Conservation (phyloP, 257 asterid genomes). For the Penstemon eatonii region DNA sequence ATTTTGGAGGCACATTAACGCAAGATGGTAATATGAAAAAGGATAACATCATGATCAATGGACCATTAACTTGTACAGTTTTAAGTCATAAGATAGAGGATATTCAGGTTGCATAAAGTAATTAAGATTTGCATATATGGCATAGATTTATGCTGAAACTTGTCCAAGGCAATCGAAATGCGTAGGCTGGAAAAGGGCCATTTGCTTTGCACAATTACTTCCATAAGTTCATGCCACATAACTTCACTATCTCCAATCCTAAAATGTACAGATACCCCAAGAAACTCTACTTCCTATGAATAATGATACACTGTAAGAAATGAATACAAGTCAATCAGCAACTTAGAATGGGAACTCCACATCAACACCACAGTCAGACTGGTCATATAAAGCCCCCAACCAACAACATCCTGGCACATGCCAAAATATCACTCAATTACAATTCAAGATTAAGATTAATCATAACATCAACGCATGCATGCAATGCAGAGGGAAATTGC, state of each 20-base stretch:
- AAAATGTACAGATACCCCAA: constrained; percentile 6
- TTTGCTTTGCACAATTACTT: background rate
- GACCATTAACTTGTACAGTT: constrained; percentile 1
- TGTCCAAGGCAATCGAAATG: background rate
- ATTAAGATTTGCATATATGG: background rate
- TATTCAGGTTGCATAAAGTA: constrained; percentile 5
- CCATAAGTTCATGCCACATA: background rate
- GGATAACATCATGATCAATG: background rate
- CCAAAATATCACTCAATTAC: too few relatives aligned
- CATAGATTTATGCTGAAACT: constrained; percentile 3
- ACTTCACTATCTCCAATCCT: background rate
- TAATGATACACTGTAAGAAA: background rate
- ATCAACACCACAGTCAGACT: too few relatives aligned
- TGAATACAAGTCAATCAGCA: background rate
- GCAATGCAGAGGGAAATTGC: background rate
- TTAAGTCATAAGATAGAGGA: background rate
- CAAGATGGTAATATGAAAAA: background rate
- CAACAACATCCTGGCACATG: too few relatives aligned
- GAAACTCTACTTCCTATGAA: background rate
- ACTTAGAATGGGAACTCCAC: constrained; percentile 15
- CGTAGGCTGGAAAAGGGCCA: background rate
- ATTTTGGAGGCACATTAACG: constrained; percentile 9
- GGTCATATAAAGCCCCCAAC: too few relatives aligned
- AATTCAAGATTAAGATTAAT: too few relatives aligned
- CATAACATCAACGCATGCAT: background rate